Base-by-base conservation (phyloP, 1,284 basidiomycete species). In the Ceratobasidium sp. region DNA sequence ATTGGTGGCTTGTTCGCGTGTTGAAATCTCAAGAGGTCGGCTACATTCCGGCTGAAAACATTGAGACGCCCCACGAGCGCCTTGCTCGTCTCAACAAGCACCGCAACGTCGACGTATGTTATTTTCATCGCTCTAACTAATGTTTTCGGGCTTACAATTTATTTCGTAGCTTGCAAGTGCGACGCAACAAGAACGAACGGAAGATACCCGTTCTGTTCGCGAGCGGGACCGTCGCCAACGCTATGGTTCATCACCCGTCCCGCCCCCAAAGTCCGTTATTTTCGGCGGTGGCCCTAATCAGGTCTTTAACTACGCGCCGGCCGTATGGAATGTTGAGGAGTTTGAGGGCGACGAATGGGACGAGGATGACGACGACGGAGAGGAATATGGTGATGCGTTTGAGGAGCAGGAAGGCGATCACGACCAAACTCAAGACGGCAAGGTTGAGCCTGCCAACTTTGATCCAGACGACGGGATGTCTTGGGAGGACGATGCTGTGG, bases 21-120 rank as follows among this genome's bases (percentile, higher is more conserved):
- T 88, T 98, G 78, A 98, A 96, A 85, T 98, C 94, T 1, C 95
- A 98, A 82, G 96, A 98, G 79, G 95, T 99, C n/a, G 97, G 97
- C 0, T 99, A 99, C 82, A 99, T 99, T 67, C 97, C 97, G 18
- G 97, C 97, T 0, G 97, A 99, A 83, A 99, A 99, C 81, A 98
- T 99, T 78, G 98, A 99, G 82, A 99, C 98, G 0, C 98, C 97
- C 0, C 98, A 96, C 78, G 97, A 99, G 81, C 88, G 97, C 58
- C 87, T 99, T 26, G 97, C 97, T 0, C 86, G 97, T 74, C 85
- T 99, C 73, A 99, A 99, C 85, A 98, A 98, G 81, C 96, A 98
- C 80, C 88, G 96, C 44, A 99, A 99, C 81, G 93, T 99, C 73
- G 97, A 98, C 80, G 92, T 97, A 80, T 82, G 93, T 86, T 8